A percentile compares a stretch with the other conserved stretches of the same genome.
Conservation (phyloP, 495 filamentous ascomycete genomes). For the Penicillium turbatum region DNA sequence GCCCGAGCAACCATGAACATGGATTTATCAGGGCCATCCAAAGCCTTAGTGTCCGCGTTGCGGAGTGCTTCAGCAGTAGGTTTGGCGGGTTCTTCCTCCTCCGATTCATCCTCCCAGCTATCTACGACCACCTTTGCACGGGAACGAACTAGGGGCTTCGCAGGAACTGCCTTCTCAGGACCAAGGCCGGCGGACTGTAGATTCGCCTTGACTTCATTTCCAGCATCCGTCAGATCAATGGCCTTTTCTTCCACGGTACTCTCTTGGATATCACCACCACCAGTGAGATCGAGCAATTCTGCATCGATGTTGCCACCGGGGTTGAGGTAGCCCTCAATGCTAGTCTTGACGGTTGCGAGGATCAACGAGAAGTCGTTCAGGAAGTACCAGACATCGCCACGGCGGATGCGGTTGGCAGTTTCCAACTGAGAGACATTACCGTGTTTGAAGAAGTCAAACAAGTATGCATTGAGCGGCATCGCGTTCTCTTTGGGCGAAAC, state of each 20-base stretch:
- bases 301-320: slow-evolving; percentile 4
- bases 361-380: slow-evolving; percentile 69
- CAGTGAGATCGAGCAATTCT: slow-evolving; percentile 18
- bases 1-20: slow-evolving; percentile 49
- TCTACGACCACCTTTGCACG: neutral
- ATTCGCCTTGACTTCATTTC: neutral
- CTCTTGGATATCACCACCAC: slow-evolving; percentile 15
- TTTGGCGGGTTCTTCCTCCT: neutral
- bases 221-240: neutral
- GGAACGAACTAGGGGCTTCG: neutral
- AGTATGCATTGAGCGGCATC: slow-evolving; percentile 57
- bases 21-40: neutral
- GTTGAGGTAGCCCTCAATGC: slow-evolving; percentile 41
- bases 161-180: neutral
- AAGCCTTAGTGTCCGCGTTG: neutral
- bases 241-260: slow-evolving; percentile 7
- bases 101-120: slow-evolving; percentile 4
- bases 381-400: slow-evolving; percentile 61
- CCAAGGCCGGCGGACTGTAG: neutral
- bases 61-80: neutral
- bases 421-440: slow-evolving; percentile 54
- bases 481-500: slow-evolving; percentile 51
- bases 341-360: slow-evolving; percentile 59
- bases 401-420: slow-evolving; percentile 55
- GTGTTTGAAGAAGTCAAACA: slow-evolving; percentile 60